These are phyloP conservation scores for Nakaseomyces delphensis DNA, from an alignment of 1,139 yeast species.

Conservation along the genomic window DNA sequence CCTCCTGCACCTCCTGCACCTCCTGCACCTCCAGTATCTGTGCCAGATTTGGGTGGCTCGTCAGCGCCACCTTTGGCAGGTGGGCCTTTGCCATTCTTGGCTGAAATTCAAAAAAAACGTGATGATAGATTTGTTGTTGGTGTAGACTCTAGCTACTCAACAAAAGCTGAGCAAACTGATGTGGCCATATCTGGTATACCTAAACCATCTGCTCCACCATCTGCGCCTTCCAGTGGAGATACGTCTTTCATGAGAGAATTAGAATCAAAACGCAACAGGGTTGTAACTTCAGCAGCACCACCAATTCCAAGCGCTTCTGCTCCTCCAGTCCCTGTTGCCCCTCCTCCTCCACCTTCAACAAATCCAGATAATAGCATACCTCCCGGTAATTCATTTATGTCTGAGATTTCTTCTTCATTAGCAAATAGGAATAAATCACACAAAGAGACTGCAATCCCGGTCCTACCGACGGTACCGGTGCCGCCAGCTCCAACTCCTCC, in stretches of 20 bases:
- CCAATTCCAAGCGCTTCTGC: slow-evolving; percentile 12
- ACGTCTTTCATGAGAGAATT: slow-evolving; percentile 18
- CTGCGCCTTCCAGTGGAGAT: slow-evolving; percentile 14
- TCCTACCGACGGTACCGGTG: slow-evolving; percentile 16
- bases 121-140: slow-evolving; percentile 46
- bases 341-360: slow-evolving; percentile 11
- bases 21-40: slow-evolving; percentile 26
- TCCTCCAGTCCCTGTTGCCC: slow-evolving; percentile 14
- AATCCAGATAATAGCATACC: slow-evolving; percentile 11
- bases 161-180: slow-evolving; percentile 30
- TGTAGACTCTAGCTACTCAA: slow-evolving; percentile 22
- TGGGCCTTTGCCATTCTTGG: slow-evolving; percentile 38
- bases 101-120: slow-evolving; percentile 48
- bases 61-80: slow-evolving; percentile 20
- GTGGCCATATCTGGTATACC: slow-evolving; percentile 10
- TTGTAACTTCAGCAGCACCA: slow-evolving; percentile 16
- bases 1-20: slow-evolving; percentile 25
- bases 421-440: slow-evolving; percentile 26
- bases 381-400: slow-evolving; percentile 9
- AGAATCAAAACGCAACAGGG: slow-evolving; percentile 19
- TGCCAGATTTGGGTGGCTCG: slow-evolving; percentile 15
- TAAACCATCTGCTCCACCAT: slow-evolving; percentile 13
- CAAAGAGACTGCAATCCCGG: slow-evolving; percentile 17
- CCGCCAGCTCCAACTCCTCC: slow-evolving; percentile 14
- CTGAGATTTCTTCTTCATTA: slow-evolving; percentile 19